Evolutionary conservation across 202 grass and related monocot species (phyloP).

Genomic region (Bolboschoenoplectus hybrid): DNA sequence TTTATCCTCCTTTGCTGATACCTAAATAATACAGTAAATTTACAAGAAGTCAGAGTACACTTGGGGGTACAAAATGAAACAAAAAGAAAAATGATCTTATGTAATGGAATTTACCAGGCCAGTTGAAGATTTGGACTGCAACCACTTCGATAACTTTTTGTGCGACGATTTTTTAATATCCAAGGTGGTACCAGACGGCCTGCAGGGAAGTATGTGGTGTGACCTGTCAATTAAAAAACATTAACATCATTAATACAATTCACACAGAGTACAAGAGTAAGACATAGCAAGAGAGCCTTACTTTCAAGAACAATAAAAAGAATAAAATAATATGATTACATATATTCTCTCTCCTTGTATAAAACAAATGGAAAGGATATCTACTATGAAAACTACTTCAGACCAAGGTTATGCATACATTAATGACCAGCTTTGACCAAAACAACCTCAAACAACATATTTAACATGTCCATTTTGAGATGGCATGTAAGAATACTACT

Average conservation of each 20-base stretch:
- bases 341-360: neutral
- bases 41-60: constrained; percentile 28
- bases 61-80: constrained; percentile 36
- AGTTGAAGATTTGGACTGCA: constrained; percentile 80
- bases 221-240: constrained; percentile 56
- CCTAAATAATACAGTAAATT: constrained; percentile 43
- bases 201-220: constrained; percentile 85
- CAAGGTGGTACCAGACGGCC: constrained; percentile 79
- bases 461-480: neutral
- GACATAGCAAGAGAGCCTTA: neutral
- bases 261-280: neutral
- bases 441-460: neutral
- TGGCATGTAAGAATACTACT: neutral
- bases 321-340: constrained; percentile 15
- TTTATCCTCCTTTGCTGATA: constrained; percentile 84
- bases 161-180: constrained; percentile 96
- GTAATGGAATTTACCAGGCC: constrained; percentile 66
- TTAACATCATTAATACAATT: constrained; percentile 8
- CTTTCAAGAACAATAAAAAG: neutral
- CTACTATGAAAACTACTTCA: neutral
- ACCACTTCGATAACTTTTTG: constrained; percentile 92
- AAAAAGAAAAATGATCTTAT: constrained; percentile 19
- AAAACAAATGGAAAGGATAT: neutral
- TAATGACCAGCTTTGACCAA: neutral
- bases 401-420: neutral